Evolutionary conservation across 2,329 filamentous ascomycete species (phyloP), one percentile per base, ranked within the genome.

Genomic region (Fusarium chuoi): DNA sequence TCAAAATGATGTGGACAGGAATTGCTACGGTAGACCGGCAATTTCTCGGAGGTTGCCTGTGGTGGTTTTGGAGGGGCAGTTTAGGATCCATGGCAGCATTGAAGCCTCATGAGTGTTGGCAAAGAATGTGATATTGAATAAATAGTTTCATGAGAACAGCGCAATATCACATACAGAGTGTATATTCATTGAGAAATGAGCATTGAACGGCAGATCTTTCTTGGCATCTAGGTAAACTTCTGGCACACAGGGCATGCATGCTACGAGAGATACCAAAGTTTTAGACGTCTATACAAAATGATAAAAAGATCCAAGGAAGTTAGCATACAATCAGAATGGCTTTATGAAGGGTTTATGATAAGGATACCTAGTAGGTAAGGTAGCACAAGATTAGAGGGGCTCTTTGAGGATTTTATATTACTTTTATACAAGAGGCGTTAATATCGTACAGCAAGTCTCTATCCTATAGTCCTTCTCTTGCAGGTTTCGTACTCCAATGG

Each of bases 1-100:
- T 57, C 62, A 64, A 73, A 74, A 74, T 72, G 71, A 67, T 73
- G 74, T 77, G 75, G 76, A 70, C 75, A 78, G 65, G 69, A 78
- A 78, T 78, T 78, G 70, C 59, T 78, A 68, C 73, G 65, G 65
- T 67, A 72, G 72, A 51, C 72, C 75, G 78, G 78, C 72, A 79
- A 78, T 78, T 78, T 78, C 72, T 79, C 78, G 78, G 78, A 73
- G 49, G 30, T n/a, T 24, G 66, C 70, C 65, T 70, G 39, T 74
- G 60, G 68, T 75, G 55, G 35, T 70, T 76, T 73, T 73, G 71
- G 74, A 63, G 74, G 74, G 74, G 73, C 73, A 74, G 36, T 61
- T 28, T 20, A 66, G 64, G 58, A 65, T 62, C 52, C 68, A 74
- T 70, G 71, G 63, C 68, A 56, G 35, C 55, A 55, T 42, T 9